phyloP scores from a whole-genome alignment of 1,139 yeast genomes.

The Nakaseomyces delphensis region DNA sequence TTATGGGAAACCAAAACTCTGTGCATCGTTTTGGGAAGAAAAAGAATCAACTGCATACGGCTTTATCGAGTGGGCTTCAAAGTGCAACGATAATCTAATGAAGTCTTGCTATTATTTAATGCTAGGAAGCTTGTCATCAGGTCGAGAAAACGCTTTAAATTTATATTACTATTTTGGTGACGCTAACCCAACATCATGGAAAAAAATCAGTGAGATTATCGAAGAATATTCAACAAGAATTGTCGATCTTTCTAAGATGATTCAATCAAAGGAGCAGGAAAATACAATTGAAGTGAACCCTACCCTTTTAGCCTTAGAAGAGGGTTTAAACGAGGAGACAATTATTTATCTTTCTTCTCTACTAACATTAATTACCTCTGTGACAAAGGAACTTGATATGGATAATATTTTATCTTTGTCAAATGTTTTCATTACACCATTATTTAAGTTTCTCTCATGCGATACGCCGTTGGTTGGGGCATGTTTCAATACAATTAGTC shows the following conservation, averaged over 20 bases:
- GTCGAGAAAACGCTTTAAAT: constrained; percentile 44
- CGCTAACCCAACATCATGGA: constrained; percentile 46
- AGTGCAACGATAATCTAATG: constrained; percentile 74
- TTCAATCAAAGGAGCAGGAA: constrained; percentile 23
- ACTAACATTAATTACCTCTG: constrained; percentile 45
- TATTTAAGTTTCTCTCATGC: constrained; percentile 41
- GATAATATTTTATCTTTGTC: constrained; percentile 21
- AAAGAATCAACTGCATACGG: constrained; percentile 59
- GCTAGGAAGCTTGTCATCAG: constrained; percentile 64
- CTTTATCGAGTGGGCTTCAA: constrained; percentile 80
- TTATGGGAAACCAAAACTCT: constrained; percentile 49
- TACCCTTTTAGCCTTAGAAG: constrained; percentile 27
- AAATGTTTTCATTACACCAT: constrained; percentile 26
- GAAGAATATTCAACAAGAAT: constrained; percentile 48
- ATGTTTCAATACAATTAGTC: constrained; percentile 43
- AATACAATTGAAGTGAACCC: constrained; percentile 26
- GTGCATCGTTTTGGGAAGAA: constrained; percentile 64
- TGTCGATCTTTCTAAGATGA: constrained; percentile 24
- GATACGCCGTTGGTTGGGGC: constrained; percentile 50
- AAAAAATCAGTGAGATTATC: constrained; percentile 48
- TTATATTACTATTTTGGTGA: constrained; percentile 36
- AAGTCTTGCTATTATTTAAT: constrained; percentile 75
- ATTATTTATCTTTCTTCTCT: constrained; percentile 70
- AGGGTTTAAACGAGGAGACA: constrained; percentile 73
- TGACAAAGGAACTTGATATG: constrained; percentile 36